Percentiles rank a stretch among this genome's conserved stretches.
Evolutionary conservation across 805 yeast species (phyloP).

Genomic region (Yamadazyma ubonensis): DNA sequence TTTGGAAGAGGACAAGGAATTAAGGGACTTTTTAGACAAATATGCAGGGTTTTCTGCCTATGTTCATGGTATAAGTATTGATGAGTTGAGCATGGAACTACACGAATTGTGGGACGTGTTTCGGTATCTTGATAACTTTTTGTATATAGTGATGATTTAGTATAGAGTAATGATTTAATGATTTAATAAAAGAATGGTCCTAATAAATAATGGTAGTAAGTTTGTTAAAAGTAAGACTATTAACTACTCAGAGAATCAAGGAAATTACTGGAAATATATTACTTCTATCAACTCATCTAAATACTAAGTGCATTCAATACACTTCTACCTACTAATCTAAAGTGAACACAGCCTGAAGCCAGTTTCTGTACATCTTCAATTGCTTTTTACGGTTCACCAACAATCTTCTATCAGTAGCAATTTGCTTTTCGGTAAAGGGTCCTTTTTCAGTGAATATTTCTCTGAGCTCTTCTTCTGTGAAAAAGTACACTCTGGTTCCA

Average conservation of each 20-base stretch:
- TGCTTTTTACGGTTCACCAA: constrained; percentile 89
- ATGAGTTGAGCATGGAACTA: constrained; percentile 13
- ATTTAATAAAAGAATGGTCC: no score
- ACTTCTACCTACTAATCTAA: background rate
- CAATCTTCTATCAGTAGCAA: constrained; percentile 88
- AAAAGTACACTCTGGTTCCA: constrained; percentile 96
- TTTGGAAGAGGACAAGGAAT: background rate
- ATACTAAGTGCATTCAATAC: no score
- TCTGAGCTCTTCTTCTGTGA: constrained; percentile 88
- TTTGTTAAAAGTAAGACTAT: no score
- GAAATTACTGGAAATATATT: no score
- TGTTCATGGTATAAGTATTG: constrained; percentile 34
- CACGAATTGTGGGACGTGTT: constrained; percentile 32
- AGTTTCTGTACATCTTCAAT: constrained; percentile 92
- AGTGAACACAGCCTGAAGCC: constrained; percentile 91
- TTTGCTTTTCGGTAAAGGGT: constrained; percentile 64
- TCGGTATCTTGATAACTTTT: constrained; percentile 36
- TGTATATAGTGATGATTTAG: constrained; percentile 28
- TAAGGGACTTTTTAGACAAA: constrained; percentile 10
- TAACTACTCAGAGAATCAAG: no score
- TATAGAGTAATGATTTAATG: background rate
- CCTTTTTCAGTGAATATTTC: constrained; percentile 54
- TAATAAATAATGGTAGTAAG: no score
- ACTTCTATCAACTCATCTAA: no score
- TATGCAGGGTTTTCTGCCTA: constrained; percentile 13